phyloP scores from a whole-genome alignment of 306 rosid genomes.

The Luffa acutangula region DNA sequence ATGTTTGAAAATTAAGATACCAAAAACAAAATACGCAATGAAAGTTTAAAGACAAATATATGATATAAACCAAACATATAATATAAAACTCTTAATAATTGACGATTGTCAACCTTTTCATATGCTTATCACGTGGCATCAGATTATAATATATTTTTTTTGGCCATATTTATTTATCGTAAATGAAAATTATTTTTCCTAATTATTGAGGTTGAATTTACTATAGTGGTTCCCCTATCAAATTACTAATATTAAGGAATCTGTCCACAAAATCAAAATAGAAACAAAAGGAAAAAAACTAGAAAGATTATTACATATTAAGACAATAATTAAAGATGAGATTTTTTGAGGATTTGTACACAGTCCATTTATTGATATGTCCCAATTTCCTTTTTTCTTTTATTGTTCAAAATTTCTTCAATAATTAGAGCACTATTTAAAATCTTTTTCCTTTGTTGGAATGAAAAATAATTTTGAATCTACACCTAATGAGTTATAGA shows the following conservation, averaged over 20 bases:
- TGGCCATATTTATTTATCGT: neutral
- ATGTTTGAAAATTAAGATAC: too few species aligned
- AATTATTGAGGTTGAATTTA: neutral
- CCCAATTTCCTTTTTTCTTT: neutral
- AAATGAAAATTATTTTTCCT: neutral
- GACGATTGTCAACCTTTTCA: neutral
- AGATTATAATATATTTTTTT: neutral
- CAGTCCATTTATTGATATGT: neutral
- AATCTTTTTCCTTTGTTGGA: neutral
- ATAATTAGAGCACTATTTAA: neutral
- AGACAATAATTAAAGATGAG: neutral
- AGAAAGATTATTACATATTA: neutral
- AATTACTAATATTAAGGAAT: neutral
- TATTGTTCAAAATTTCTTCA: neutral
- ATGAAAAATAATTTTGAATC: neutral
- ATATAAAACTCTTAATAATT: neutral
- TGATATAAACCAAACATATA: too few species aligned
- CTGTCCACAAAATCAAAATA: neutral
- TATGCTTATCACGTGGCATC: neutral
- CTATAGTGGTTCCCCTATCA: neutral
- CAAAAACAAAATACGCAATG: too few species aligned
- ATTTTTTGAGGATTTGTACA: neutral
- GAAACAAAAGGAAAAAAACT: constrained; percentile 1
- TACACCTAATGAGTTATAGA: neutral
- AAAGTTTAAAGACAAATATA: too few species aligned